phyloP scores from a whole-genome alignment of 495 filamentous ascomycete species.

The Aspergillus baeticus region DNA sequence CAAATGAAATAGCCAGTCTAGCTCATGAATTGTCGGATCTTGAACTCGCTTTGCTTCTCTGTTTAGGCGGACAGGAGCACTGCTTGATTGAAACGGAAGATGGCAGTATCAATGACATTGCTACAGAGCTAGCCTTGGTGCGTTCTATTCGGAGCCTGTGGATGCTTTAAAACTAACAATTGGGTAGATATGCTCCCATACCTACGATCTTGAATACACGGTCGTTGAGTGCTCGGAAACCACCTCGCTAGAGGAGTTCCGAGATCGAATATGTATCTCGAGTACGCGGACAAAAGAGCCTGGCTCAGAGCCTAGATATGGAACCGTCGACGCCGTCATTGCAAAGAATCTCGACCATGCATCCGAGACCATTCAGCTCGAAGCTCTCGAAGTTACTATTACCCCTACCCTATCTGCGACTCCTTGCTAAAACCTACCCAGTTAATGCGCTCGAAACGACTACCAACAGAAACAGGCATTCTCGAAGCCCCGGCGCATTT shows the following conservation, averaged over 20 bases:
- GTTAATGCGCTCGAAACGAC: conserved; percentile 76
- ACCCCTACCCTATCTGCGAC: too few species aligned
- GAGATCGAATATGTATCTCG: conserved; percentile 56
- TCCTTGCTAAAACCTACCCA: conserved; percentile 32
- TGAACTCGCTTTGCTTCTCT: conserved; percentile 82
- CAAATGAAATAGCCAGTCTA: conserved; percentile 49
- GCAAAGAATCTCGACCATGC: conserved; percentile 75
- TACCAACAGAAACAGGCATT: conserved; percentile 69
- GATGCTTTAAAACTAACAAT: conserved; percentile 4
- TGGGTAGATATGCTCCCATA: conserved; percentile 59
- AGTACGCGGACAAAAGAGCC: conserved; percentile 22
- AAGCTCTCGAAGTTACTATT: conserved; percentile 65
- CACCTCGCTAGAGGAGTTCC: conserved; percentile 80
- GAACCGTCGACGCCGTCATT: conserved; percentile 78
- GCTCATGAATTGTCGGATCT: conserved; percentile 79
- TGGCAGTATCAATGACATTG: conserved; percentile 59
- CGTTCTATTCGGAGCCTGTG: conserved; percentile 19
- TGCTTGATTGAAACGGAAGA: conserved; percentile 78
- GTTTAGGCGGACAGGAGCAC: conserved; percentile 75
- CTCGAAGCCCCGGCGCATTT: conserved; percentile 77
- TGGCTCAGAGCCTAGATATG: conserved; percentile 14
- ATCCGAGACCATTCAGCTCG: conserved; percentile 72
- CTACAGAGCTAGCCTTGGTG: conserved; percentile 72
- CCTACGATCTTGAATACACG: conserved; percentile 67
- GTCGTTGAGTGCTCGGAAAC: conserved; percentile 68